Conservation (phyloP, 108 stramenopile genomes). For the Pseudonitzschia delicatissima region DNA sequence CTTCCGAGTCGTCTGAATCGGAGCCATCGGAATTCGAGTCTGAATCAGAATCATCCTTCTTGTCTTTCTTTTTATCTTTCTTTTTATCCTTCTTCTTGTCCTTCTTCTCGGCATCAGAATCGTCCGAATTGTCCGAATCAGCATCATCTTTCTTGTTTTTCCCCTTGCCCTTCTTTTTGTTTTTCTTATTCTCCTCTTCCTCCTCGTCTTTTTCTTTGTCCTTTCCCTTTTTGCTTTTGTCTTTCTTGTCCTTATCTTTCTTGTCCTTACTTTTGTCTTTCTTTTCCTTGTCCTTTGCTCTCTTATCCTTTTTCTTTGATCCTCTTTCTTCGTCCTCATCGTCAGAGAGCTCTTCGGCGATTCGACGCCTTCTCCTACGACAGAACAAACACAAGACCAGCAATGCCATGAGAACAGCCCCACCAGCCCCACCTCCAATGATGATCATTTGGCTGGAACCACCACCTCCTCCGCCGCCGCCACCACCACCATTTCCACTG, state of each 20-base stretch:
- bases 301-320: conserved; percentile 1
- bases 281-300: background rate
- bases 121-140: conserved; percentile 1
- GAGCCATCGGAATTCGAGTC: background rate
- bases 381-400: background rate
- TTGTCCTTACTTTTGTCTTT: background rate
- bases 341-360: background rate
- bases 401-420: background rate
- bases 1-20: background rate
- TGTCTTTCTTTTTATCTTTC: background rate
- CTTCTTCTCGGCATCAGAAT: background rate
- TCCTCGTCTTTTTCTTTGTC: background rate
- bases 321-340: background rate
- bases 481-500: background rate
- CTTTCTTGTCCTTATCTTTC: background rate
- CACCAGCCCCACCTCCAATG: background rate
- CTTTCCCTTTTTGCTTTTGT: background rate
- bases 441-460: background rate
- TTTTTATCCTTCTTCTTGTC: background rate
- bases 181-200: background rate
- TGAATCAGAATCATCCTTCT: background rate
- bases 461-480: background rate
- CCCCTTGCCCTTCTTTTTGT: background rate
- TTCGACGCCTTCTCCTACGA: background rate
- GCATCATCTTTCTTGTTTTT: background rate